Percentiles rank a stretch among this genome's conserved stretches.
phyloP scores from a whole-genome alignment of 2,329 filamentous ascomycete species.

The Alternaria consortialis region DNA sequence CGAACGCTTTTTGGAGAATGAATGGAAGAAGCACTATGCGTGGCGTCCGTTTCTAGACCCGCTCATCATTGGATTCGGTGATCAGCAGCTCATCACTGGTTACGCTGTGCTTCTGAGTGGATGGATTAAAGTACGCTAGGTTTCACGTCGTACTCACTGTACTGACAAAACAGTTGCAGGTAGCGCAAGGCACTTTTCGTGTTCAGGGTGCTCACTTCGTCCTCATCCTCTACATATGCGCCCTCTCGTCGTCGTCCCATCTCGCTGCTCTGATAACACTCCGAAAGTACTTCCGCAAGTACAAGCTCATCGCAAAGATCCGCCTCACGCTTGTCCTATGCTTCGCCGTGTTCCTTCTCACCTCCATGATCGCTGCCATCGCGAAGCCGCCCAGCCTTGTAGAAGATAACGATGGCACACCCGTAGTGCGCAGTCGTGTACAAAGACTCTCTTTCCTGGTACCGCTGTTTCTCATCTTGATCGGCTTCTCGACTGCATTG shows the following conservation, averaged over 20 bases:
- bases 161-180: conserved; percentile 19
- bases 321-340: conserved; percentile 38
- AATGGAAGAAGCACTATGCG: conserved; percentile 43
- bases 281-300: conserved; percentile 42
- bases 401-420: conserved; percentile 2
- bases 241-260: conserved; percentile 42
- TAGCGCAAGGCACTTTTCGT: conserved; percentile 35
- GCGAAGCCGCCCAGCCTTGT: conserved; percentile 23
- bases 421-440: conserved; percentile 21
- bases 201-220: conserved; percentile 45
- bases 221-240: conserved; percentile 44
- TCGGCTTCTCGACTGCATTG: conserved; percentile 42
- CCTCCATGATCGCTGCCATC: conserved; percentile 40
- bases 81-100: conserved; percentile 46
- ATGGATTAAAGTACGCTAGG: conserved; percentile 38
- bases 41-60: conserved; percentile 44
- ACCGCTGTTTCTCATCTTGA: conserved; percentile 38
- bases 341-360: conserved; percentile 39
- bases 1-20: conserved; percentile 35
- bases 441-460: conserved; percentile 36
- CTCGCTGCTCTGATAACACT: conserved; percentile 45
- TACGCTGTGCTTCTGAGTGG: conserved; percentile 44
- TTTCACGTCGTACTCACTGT: background rate
- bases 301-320: conserved; percentile 41
- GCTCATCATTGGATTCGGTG: conserved; percentile 42